Conservation (phyloP, 1,139 yeast species). For the Saccharomyces hybrid region DNA sequence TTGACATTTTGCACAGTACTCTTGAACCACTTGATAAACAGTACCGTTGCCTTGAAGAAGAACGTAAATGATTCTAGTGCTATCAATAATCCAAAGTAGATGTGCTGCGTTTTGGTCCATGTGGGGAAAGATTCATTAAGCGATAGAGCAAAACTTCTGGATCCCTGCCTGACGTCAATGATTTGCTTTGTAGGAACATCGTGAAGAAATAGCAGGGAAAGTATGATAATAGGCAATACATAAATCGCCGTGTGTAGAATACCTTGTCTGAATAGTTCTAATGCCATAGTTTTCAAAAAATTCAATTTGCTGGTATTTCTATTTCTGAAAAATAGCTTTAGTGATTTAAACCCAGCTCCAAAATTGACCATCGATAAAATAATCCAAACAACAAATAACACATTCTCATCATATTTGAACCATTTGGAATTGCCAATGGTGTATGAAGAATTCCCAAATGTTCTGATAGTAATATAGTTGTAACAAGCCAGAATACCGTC, state of each 20-base stretch:
- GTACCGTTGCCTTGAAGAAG: conserved; percentile 1
- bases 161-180: background rate
- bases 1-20: conserved; percentile 39
- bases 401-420: background rate
- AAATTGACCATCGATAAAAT: background rate
- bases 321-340: background rate
- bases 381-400: background rate
- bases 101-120: background rate
- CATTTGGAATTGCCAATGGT: background rate
- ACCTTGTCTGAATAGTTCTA: background rate
- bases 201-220: background rate
- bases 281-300: background rate
- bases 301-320: background rate
- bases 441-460: background rate
- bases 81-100: background rate
- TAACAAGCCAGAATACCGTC: background rate
- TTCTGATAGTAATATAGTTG: background rate
- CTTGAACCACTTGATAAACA: conserved; percentile 16
- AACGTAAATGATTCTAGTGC: background rate
- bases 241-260: background rate
- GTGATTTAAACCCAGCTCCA: background rate
- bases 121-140: background rate
- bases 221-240: background rate
- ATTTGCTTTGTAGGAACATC: background rate
- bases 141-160: background rate